phyloP scores from a whole-genome alignment of 805 yeast genomes.

The Nakazawaea wickerhamii region DNA sequence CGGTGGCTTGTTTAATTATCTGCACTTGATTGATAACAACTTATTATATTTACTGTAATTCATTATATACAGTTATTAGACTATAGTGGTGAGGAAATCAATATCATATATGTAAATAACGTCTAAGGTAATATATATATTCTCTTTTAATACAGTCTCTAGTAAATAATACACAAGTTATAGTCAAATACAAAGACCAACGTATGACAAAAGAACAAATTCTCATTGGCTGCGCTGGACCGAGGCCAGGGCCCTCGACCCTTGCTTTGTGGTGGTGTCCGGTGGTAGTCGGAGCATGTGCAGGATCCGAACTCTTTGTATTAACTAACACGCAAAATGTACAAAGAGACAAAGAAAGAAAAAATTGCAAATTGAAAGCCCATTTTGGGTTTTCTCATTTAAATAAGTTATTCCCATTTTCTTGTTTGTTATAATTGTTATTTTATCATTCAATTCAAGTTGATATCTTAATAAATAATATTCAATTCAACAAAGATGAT shows the following conservation, averaged over 20 bases:
- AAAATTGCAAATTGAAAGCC: neutral
- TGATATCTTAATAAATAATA: neutral
- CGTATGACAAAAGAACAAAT: slow-evolving; percentile 1
- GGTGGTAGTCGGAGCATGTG: neutral
- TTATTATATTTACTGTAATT: no score
- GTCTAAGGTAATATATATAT: no score
- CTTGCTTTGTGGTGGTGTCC: neutral
- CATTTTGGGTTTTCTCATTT: neutral
- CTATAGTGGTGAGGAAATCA: no score
- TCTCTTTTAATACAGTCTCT: no score
- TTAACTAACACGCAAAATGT: neutral
- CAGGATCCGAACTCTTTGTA: neutral
- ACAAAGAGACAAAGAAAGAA: neutral
- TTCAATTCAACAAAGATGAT: slow-evolving; percentile 1
- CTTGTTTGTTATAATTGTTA: neutral
- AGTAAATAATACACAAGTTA: neutral
- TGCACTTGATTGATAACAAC: neutral
- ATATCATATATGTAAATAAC: no score
- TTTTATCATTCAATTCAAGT: neutral
- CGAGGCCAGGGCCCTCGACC: neutral
- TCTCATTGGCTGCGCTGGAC: neutral
- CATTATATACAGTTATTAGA: no score
- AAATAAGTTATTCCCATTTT: neutral
- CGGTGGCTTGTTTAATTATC: no score
- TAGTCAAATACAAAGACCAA: neutral